These are phyloP conservation scores for Blakeslea trispora DNA, from an alignment of 371 early-diverging fungal genomes.

Conservation along the genomic window DNA sequence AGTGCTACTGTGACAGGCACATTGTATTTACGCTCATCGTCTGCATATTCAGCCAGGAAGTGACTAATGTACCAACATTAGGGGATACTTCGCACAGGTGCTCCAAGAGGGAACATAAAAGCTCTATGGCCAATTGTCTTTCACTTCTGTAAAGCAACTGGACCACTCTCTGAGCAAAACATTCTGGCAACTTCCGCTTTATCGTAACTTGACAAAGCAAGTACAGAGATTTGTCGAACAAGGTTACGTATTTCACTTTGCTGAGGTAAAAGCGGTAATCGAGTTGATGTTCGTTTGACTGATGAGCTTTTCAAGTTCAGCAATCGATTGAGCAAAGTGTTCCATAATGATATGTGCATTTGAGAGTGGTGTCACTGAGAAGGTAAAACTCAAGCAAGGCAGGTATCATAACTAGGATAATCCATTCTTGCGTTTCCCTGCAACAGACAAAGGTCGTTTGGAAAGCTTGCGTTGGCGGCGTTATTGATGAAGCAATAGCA, in stretches of 20 bases:
- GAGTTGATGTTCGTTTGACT: slow-evolving; percentile 52
- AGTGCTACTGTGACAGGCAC: slow-evolving; percentile 82
- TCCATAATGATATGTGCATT: slow-evolving; percentile 62
- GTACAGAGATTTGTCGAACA: slow-evolving; percentile 69
- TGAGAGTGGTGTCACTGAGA: too few relatives aligned
- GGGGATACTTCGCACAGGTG: slow-evolving; percentile 78
- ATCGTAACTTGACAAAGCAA: slow-evolving; percentile 66
- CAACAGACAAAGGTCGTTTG: not conserved
- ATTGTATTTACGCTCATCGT: slow-evolving; percentile 91
- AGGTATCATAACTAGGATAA: not conserved
- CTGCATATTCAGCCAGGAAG: slow-evolving; percentile 86
- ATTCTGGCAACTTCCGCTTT: slow-evolving; percentile 77
- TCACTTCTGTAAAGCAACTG: slow-evolving; percentile 79
- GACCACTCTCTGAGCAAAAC: slow-evolving; percentile 86
- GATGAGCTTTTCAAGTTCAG: slow-evolving; percentile 79
- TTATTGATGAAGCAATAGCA: not conserved
- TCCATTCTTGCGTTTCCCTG: not conserved
- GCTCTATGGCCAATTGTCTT: slow-evolving; percentile 69
- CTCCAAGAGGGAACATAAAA: slow-evolving; percentile 82
- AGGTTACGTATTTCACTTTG: slow-evolving; percentile 75
- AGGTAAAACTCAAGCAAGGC: slow-evolving; percentile 15
- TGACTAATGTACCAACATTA: slow-evolving; percentile 78
- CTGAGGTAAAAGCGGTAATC: slow-evolving; percentile 69
- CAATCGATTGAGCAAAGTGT: slow-evolving; percentile 64
- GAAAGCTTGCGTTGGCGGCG: not conserved